Evolutionary conservation across 192 early-diverging fungal genomes (phyloP).

Genomic region (Rhizoclosmatium sp.): DNA sequence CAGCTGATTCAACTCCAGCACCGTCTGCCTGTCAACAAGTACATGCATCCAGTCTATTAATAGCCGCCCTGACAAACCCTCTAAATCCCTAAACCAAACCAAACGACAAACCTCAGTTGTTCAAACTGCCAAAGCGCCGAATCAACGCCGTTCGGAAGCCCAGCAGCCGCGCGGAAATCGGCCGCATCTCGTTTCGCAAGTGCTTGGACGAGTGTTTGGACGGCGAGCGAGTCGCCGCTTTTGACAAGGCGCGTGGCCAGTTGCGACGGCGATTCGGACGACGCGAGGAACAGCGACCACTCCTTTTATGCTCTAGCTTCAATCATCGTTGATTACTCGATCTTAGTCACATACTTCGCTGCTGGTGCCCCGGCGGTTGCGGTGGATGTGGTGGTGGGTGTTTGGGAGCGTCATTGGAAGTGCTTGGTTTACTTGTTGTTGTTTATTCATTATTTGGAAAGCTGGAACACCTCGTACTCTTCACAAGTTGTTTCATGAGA

Average conservation of each 20-base stretch:
- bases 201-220: slow-evolving; percentile 82
- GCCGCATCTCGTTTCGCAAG: slow-evolving; percentile 71
- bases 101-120: slow-evolving; percentile 74
- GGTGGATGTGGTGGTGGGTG: not conserved
- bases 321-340: not conserved
- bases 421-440: too few relatives aligned
- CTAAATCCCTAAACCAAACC: not conserved
- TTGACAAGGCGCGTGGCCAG: not conserved
- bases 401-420: too few relatives aligned
- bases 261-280: not conserved
- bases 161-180: slow-evolving; percentile 66
- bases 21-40: slow-evolving; percentile 72
- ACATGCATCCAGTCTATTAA: not conserved
- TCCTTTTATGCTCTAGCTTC: not conserved
- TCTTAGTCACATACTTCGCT: not conserved
- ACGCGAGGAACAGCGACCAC: not conserved
- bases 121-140: slow-evolving; percentile 85
- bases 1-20: slow-evolving; percentile 83
- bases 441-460: too few relatives aligned
- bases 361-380: slow-evolving; percentile 4
- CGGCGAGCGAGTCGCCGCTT: slow-evolving; percentile 58
- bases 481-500: too few relatives aligned
- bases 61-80: not conserved
- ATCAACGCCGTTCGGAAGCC: slow-evolving; percentile 67
- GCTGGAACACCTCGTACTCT: too few relatives aligned